Percentiles rank a stretch among this genome's conserved stretches.
phyloP scores from a whole-genome alignment of 1,139 yeast species.

The Blastobotrys persicus region DNA sequence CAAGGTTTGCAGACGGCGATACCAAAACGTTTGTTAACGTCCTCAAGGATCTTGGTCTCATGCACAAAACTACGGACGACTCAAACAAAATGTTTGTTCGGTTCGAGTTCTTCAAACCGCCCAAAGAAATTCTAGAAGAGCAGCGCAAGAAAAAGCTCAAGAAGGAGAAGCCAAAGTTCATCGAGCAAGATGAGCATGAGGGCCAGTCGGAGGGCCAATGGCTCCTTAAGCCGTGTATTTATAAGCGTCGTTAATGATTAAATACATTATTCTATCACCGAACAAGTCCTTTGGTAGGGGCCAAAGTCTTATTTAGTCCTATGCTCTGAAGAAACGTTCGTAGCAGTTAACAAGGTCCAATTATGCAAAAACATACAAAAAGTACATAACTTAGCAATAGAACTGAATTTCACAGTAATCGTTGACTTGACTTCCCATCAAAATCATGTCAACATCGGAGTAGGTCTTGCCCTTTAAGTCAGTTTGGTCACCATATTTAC shows the following conservation, averaged over 20 bases:
- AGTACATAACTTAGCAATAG: neutral
- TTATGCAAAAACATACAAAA: neutral
- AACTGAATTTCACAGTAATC: constrained; percentile 1
- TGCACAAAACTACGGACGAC: constrained; percentile 85
- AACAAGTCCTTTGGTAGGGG: no score
- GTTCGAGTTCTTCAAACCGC: constrained; percentile 89
- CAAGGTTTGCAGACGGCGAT: constrained; percentile 68
- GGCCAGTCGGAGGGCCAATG: constrained; percentile 80
- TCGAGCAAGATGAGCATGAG: constrained; percentile 55
- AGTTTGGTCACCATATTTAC: constrained; percentile 5
- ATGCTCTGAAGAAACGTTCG: no score
- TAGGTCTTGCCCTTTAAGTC: neutral
- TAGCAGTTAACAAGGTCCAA: neutral
- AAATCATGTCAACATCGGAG: neutral
- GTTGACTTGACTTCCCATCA: constrained; percentile 1
- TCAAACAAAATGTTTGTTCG: constrained; percentile 90
- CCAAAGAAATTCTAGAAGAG: constrained; percentile 65
- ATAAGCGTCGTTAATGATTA: constrained; percentile 38
- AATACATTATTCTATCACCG: no score
- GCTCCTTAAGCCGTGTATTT: constrained; percentile 68
- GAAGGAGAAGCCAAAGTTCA: constrained; percentile 59
- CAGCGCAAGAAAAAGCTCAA: constrained; percentile 49
- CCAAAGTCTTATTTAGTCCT: no score
- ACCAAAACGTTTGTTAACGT: constrained; percentile 70
- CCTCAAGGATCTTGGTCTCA: constrained; percentile 74